phyloP scores from a whole-genome alignment of 805 yeast genomes.

The Ogataea allantospora region DNA sequence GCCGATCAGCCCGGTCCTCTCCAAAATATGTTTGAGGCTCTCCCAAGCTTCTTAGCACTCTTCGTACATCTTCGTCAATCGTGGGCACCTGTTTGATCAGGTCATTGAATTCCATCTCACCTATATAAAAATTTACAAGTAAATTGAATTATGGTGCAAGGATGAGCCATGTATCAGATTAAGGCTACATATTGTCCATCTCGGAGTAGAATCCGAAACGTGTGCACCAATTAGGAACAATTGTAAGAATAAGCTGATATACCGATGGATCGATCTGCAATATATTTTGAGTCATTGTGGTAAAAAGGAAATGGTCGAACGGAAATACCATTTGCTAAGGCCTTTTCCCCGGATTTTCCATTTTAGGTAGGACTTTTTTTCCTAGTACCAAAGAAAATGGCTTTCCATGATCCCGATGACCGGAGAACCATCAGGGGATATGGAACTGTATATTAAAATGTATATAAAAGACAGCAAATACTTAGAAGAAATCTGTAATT shows the following conservation, averaged over 20 bases:
- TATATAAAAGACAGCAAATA: too few relatives aligned
- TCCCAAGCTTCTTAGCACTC: slow-evolving; percentile 44
- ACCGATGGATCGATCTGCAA: background rate
- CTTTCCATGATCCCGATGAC: slow-evolving; percentile 8
- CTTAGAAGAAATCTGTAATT: background rate
- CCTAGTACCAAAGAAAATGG: slow-evolving; percentile 5
- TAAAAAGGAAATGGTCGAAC: slow-evolving; percentile 14
- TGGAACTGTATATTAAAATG: background rate
- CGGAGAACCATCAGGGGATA: slow-evolving; percentile 8
- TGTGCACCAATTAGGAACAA: background rate
- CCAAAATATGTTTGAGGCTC: slow-evolving; percentile 58
- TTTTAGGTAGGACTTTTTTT: slow-evolving; percentile 4
- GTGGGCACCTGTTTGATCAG: slow-evolving; percentile 49
- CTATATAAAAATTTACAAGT: background rate
- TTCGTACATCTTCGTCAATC: slow-evolving; percentile 60
- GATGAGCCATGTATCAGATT: slow-evolving; percentile 1
- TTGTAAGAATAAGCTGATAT: background rate
- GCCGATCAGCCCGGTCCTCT: slow-evolving; percentile 54
- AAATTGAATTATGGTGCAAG: slow-evolving; percentile 9
- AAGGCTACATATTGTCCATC: background rate
- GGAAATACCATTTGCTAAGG: slow-evolving; percentile 9
- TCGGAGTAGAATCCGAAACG: slow-evolving; percentile 9
- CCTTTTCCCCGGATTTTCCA: slow-evolving; percentile 25
- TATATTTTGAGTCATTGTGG: background rate
- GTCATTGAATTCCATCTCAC: slow-evolving; percentile 10